Evolutionary conservation across 352 stramenopile species (phyloP).

Genomic region (Phytophthora pistaciae): DNA sequence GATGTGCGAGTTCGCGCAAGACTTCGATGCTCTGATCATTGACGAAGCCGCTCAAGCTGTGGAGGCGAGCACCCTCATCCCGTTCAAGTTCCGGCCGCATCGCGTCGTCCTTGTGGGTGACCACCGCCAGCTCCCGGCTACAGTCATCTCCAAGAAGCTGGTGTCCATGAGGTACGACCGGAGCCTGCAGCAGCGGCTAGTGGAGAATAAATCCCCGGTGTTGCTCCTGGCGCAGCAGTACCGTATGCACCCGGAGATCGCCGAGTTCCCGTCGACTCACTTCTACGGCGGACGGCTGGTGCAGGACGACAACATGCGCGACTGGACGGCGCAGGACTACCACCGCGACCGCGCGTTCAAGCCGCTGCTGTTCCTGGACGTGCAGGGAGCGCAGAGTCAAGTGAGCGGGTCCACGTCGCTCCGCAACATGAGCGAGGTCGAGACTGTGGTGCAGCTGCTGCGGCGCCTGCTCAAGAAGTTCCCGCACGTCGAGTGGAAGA

Average conservation of each 20-base stretch:
- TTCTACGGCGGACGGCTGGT: constrained; percentile 97
- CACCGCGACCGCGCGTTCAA: constrained; percentile 54
- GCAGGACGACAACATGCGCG: constrained; percentile 77
- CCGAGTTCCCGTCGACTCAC: constrained; percentile 93
- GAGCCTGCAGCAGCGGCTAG: constrained; percentile 98
- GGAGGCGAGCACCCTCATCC: constrained; percentile 97
- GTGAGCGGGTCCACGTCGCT: constrained; percentile 79
- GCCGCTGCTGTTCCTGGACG: constrained; percentile 77
- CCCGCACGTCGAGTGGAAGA: constrained; percentile 67
- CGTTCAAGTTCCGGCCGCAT: constrained; percentile 92
- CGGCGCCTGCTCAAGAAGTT: constrained; percentile 91
- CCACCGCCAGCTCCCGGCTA: constrained; percentile 98
- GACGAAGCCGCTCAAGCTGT: constrained; percentile 98
- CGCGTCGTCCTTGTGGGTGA: constrained; percentile 93
- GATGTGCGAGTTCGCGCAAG: constrained; percentile 90
- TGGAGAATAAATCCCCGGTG: constrained; percentile 79
- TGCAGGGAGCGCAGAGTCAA: constrained; percentile 72
- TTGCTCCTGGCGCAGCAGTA: constrained; percentile 97
- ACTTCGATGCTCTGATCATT: constrained; percentile 98
- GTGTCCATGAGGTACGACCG: constrained; percentile 89
- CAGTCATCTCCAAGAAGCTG: constrained; percentile 94
- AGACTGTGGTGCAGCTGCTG: constrained; percentile 88
- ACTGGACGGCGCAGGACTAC: constrained; percentile 81
- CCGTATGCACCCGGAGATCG: constrained; percentile 97
- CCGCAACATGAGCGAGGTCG: constrained; percentile 82